Base-by-base conservation (phyloP, 2,329 filamentous ascomycete genomes). In the Aspergillus sp. region DNA sequence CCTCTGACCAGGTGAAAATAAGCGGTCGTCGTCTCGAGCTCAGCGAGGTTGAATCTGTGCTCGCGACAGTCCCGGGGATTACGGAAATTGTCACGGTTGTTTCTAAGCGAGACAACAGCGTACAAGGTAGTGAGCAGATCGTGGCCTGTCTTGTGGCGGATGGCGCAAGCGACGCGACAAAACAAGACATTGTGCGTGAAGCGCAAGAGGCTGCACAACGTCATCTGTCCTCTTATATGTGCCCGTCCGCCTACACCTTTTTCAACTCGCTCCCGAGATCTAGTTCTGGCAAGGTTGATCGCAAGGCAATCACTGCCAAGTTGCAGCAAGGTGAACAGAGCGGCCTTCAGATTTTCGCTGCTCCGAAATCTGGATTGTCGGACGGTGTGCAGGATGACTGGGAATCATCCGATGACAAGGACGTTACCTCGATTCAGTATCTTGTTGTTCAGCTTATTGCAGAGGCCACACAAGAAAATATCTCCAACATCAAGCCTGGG, bases 1-100 rank as follows among this genome's bases (percentile, higher is more conserved):
- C 84, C 0, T 85, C 86, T 53, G 91, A 90, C 0, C 92, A 96
- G 72, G 87, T 96, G 55, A 96, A 96, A 74, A 80, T 96, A 3
- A 85, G 91, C 56, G 92, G 92, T 2, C 92, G 96, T 72, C 84
- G 92, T 49, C 84, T 96, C 50, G 90, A 94, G 69, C 83, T 95
- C 3, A 90, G 90, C 0, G 91, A 93, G 67, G 81, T 92, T 18
- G 90, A 93, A 69, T 73, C 71, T 55, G 68, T 67, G 1, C 60
- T 71, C 31, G 60, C 67, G 2, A 65, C 63, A 3, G 58, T 63
- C 16, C 54, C 32, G 5, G 65, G 63, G 7, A 58, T 69, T 20
- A 64, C 58, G 1, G 69, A 71, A 24, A 65, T 62, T 31, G 70
- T 71, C 39, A 64, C 65, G 1, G 57, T 70, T 6, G 64, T 71